A percentile compares a stretch with the other conserved stretches of the same genome.
Evolutionary conservation across 2,329 filamentous ascomycete species (phyloP).

Genomic region (Fonsecaea monophora): DNA sequence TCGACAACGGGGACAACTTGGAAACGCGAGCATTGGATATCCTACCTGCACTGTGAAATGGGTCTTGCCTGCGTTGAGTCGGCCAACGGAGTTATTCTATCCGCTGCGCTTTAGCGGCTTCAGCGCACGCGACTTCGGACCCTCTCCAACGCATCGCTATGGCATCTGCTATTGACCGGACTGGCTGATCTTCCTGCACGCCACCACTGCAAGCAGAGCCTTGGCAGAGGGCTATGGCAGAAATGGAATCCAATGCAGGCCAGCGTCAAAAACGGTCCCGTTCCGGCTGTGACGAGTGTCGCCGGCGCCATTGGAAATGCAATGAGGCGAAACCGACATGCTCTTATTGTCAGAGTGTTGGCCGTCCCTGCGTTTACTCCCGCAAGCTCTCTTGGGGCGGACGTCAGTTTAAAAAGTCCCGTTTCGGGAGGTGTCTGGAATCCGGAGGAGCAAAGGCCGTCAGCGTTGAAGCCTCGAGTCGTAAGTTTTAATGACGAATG

Average conservation of each 20-base stretch:
- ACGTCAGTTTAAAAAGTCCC: slow-evolving; percentile 26
- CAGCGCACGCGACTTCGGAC: background rate
- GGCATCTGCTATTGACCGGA: background rate
- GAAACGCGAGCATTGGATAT: background rate
- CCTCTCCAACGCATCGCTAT: background rate
- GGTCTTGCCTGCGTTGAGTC: background rate
- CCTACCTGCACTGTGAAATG: background rate
- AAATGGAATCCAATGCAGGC: background rate
- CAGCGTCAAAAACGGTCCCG: slow-evolving; percentile 17
- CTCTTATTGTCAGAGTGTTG: slow-evolving; percentile 16
- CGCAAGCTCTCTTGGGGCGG: slow-evolving; percentile 25
- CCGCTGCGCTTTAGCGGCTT: background rate
- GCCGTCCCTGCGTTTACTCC: slow-evolving; percentile 16
- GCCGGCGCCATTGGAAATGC: slow-evolving; percentile 26
- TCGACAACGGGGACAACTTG: background rate
- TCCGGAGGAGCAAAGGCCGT: slow-evolving; percentile 9
- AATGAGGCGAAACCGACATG: slow-evolving; percentile 22
- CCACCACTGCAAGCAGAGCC: background rate
- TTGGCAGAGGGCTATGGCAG: slow-evolving; percentile 3
- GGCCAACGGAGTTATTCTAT: background rate
- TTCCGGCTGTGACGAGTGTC: slow-evolving; percentile 21
- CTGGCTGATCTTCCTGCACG: background rate
- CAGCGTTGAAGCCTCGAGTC: slow-evolving; percentile 2
- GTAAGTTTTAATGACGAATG: slow-evolving; percentile 12
- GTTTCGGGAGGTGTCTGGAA: slow-evolving; percentile 20